These are phyloP conservation scores for Fusarium brevicatenulatum DNA, from an alignment of 2,329 filamentous ascomycete genomes.

Conservation along the genomic window DNA sequence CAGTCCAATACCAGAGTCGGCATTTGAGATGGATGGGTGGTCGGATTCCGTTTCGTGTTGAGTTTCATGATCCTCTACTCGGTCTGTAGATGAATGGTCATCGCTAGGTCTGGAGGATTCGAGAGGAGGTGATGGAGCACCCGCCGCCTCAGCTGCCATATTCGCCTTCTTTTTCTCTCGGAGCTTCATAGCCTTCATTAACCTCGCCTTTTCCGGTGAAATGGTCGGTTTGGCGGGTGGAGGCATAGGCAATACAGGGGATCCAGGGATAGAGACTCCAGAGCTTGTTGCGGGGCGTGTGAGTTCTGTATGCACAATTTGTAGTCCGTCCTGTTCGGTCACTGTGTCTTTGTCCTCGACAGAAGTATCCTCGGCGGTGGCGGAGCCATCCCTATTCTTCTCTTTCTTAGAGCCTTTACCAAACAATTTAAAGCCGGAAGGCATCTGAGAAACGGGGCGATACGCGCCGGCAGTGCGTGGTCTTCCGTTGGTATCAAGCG, in stretches of 20 bases:
- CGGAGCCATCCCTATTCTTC: conserved; percentile 44
- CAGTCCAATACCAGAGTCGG: conserved; percentile 66
- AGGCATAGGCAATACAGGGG: conserved; percentile 51
- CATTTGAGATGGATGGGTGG: conserved; percentile 53
- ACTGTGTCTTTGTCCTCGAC: conserved; percentile 52
- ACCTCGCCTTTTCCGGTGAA: conserved; percentile 86
- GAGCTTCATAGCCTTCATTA: conserved; percentile 94
- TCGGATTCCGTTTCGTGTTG: conserved; percentile 37
- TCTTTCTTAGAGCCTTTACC: conserved; percentile 66
- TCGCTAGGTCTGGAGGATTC: conserved; percentile 35
- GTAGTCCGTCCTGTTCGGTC: conserved; percentile 48
- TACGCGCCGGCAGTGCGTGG: conserved; percentile 71
- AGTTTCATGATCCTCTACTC: conserved; percentile 36
- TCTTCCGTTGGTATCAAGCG: conserved; percentile 70
- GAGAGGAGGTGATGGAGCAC: conserved; percentile 28
- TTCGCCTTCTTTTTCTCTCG: conserved; percentile 77
- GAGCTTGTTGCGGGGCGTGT: conserved; percentile 57
- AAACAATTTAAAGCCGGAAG: conserved; percentile 79
- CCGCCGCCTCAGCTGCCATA: conserved; percentile 43
- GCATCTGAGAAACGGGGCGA: conserved; percentile 81
- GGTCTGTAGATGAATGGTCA: conserved; percentile 35
- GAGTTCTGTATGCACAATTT: conserved; percentile 36
- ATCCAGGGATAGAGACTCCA: conserved; percentile 55
- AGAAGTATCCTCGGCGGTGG: conserved; percentile 49
- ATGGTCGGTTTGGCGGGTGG: conserved; percentile 64